Conservation (phyloP, 164 flowering plant species). For the Warburgia ugandensis region DNA sequence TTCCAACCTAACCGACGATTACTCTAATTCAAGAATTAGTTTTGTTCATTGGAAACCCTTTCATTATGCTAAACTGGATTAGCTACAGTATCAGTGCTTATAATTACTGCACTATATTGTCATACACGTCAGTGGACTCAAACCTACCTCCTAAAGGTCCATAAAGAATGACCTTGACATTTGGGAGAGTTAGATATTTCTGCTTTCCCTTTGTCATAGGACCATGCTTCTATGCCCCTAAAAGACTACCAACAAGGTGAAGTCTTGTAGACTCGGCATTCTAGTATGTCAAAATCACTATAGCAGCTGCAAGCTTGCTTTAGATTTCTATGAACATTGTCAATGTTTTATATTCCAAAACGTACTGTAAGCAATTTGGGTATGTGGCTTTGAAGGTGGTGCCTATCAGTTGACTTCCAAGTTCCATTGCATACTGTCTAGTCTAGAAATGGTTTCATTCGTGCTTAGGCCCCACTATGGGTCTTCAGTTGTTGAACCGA, state of each 20-base stretch:
- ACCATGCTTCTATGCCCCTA: slow-evolving; percentile 1
- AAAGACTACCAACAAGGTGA: background rate
- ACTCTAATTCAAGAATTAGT: too few species aligned
- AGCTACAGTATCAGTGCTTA: background rate
- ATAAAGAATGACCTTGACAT: slow-evolving; percentile 1
- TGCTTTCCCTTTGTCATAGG: slow-evolving; percentile 3
- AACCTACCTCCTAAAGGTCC: slow-evolving; percentile 5
- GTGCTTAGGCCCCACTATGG: background rate
- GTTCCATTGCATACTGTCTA: too few species aligned
- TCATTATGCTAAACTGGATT: too few species aligned
- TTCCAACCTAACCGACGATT: too few species aligned
- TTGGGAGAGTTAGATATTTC: background rate
- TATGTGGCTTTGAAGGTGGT: background rate
- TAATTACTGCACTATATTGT: background rate
- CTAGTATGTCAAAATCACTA: background rate
- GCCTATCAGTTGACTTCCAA: too few species aligned
- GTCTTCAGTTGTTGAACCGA: background rate
- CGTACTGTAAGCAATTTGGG: background rate
- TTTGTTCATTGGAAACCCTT: too few species aligned
- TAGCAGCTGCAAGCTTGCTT: background rate
- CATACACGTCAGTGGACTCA: background rate
- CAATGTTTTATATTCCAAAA: background rate
- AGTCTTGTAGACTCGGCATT: background rate
- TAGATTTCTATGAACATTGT: background rate
- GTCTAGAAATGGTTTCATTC: too few species aligned